Base-by-base conservation (phyloP, 371 early-diverging fungal genomes). In the Mortierella sp. region DNA sequence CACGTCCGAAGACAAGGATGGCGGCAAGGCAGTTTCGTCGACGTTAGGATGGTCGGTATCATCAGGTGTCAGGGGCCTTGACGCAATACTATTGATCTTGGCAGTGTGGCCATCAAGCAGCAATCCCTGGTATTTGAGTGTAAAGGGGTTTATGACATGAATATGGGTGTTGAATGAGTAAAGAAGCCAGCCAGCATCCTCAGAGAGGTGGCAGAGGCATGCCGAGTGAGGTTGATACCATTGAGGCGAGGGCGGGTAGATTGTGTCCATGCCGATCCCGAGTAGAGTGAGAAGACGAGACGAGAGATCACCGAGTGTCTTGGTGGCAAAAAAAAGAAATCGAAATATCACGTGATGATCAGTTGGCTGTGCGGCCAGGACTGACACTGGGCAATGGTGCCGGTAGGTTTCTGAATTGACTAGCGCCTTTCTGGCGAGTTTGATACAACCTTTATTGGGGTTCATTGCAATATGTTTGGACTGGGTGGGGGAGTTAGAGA, bases 191-290 rank as follows among this genome's bases (percentile, higher is more conserved):
- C 76, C 76, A 17, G 60, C 28, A 2, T 48, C 22, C 31, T 63
- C 61, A 12, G 54, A 54, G 24, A 55, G n/a, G 24, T 43, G 48
- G 37, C 43, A 59, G 22, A 76, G 64, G 43, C 69, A 64, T 17
- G 76, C 76, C 25, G 76, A 63, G 22, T 68, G 68, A 1, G 76
- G 53, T 17, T 64, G 76, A 55, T 76, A 47, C 76, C 76, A 76
- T 43, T 68, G 69, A 0, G 76, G 76, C 19, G 76, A 76, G 2
- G 76, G 76, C 10, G 76, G 76, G 54, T 64, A 64, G 22, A 47
- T 46, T 16, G 67, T 50, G 25, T 63, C 67, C 59, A 62, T 67
- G n/a, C n/a, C n/a, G n/a, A n/a, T n/a, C n/a, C n/a, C n/a, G n/a
- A n/a, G n/a, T n/a, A n/a, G n/a, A n/a, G n/a, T n/a, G n/a, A n/a